Evolutionary conservation across 1,139 yeast species (phyloP), one percentile per base, ranked within the genome.

Genomic region (Zygoascus sp.): DNA sequence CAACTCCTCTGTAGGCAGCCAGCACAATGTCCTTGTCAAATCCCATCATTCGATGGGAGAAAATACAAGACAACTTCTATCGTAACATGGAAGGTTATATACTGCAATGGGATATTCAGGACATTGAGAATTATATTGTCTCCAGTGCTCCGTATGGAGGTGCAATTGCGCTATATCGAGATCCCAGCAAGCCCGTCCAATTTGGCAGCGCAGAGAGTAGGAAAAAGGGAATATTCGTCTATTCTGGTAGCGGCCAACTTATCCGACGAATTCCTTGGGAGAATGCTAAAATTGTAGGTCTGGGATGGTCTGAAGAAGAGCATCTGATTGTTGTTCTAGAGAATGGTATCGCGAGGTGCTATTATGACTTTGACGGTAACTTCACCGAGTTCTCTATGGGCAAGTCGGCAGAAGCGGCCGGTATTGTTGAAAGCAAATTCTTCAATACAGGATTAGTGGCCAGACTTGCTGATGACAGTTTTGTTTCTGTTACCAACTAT

Each of bases 301-400:
- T 83, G 19, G 81, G 80, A 36, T 79, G 80, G 78, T 62, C 77
- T 47, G 64, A 67, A 13, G 32, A 42, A n/a, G 95, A 86, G 54
- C 73, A 77, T 47, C 69, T 89, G 48, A 66, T 83, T 16, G 77
- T 88, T 8, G 76, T 87, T 0, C 65, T 84, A 25, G 75, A 73
- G 34, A 73, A 73, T 49, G 95, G 88, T 1, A 70, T 72, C 32
- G 77, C 77, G 36, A 69, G 96, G 51, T 69, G 75, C 43, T 90
- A 89, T 60, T 67, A 75, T 42, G 90, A 86, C 55, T 79, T 85
- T 52, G 77, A 77, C 30, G 87, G 88, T 4, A 79, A 77, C 46
- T 81, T 81, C 58, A 73, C 75, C 42, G 87, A 82, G 40, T 75
- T 67, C 46, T 58, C 66, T 41, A 52, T 76, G 10, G 69, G 69